Evolutionary conservation across 768 basidiomycete genomes (phyloP).

Genomic region (Collybia sordida): DNA sequence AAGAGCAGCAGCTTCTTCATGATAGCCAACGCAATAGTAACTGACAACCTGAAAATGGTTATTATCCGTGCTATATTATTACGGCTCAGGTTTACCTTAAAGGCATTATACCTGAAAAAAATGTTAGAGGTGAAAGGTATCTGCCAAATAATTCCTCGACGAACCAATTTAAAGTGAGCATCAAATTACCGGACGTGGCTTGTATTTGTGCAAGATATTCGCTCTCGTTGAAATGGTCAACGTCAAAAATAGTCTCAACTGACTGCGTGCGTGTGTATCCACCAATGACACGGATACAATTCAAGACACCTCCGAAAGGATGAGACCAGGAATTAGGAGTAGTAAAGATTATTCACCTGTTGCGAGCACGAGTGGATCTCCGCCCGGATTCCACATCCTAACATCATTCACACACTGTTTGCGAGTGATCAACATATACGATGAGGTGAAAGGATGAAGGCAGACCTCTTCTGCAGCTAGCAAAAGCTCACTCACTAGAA

Average conservation of each 20-base stretch:
- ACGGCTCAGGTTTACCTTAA: conserved; percentile 42
- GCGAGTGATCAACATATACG: conserved; percentile 1
- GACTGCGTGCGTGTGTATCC: conserved; percentile 55
- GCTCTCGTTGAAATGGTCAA: conserved; percentile 54
- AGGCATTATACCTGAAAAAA: conserved; percentile 56
- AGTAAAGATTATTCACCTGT: conserved; percentile 37
- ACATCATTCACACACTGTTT: conserved; percentile 58
- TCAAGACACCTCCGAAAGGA: conserved; percentile 45
- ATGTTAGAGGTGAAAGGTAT: background rate
- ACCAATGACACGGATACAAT: conserved; percentile 62
- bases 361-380: conserved; percentile 52
- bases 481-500: conserved; percentile 56
- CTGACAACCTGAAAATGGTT: conserved; percentile 48
- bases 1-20: conserved; percentile 56
- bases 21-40: conserved; percentile 60
- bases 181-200: conserved; percentile 43
- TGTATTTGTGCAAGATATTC: conserved; percentile 48
- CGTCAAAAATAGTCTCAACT: conserved; percentile 57
- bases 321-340: background rate
- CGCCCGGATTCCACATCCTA: conserved; percentile 52
- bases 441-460: background rate
- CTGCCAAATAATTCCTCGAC: conserved; percentile 10
- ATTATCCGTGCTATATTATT: background rate
- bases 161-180: conserved; percentile 62
- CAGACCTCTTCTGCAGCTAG: conserved; percentile 61